Base-by-base conservation (phyloP, 306 rosid genomes). In the Cucumis melo region DNA sequence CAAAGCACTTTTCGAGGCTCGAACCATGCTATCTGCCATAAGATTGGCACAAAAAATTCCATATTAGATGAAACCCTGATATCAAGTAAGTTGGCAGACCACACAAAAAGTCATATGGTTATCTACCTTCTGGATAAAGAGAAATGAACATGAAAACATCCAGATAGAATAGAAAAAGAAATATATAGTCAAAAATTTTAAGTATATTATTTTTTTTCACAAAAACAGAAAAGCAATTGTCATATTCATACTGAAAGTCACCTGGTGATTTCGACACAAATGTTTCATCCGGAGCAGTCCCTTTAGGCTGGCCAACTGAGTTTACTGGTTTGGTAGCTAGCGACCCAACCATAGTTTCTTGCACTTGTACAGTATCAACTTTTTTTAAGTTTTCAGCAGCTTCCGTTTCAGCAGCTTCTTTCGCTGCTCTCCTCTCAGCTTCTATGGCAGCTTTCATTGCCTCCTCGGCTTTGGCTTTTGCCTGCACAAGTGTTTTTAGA, bases 391-490 rank as follows among this genome's bases (percentile, higher is more conserved):
- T 71, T 80, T 83, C 88, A 62, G 73, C 71, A 32, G 79, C 86
- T 75, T 80, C 81, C 84, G 75, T 86, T 82, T 77, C 89, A 32
- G 79, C 68, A 39, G 87, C 88, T 78, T 88, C 90, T 59, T 83
- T 82, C 57, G 85, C 86, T 68, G 87, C 88, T 83, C 85, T 85
- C 77, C 55, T 85, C 81, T 87, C 88, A 87, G 92, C 96, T 84
- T 92, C 97, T 77, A 81, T 53, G 60, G 88, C 87, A 81, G 89
- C 93, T 83, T 76, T 89, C 80, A 88, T 86, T 77, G 89, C 88
- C 81, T 88, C 92, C 81, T 89, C 93, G 5, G 92, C 98, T 87
- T 80, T 91, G 59, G 75, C 77, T 84, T 88, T 90, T 57, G 86
- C 92, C 98, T 93, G 84, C 80, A 83, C 72, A 11, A 58, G 63